phyloP scores from a whole-genome alignment of 2,329 filamentous ascomycete genomes.

The Botryotinia convoluta region DNA sequence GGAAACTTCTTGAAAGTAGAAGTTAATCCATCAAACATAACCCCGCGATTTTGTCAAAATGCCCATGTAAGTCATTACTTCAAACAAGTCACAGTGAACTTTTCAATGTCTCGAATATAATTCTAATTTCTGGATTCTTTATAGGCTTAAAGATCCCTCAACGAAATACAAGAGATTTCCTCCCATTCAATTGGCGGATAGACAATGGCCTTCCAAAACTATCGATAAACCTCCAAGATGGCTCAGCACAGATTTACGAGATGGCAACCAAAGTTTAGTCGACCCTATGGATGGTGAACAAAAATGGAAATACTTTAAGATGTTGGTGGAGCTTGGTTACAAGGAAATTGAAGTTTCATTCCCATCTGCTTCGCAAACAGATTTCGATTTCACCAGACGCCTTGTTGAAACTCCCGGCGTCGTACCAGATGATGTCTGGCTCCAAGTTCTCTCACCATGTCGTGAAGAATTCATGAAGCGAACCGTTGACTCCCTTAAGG shows the following conservation, averaged over 20 bases:
- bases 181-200: conserved; percentile 54
- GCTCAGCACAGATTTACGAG: conserved; percentile 84
- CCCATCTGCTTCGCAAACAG: conserved; percentile 89
- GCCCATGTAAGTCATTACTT: conserved; percentile 27
- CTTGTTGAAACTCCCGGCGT: conserved; percentile 81
- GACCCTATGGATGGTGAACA: conserved; percentile 96
- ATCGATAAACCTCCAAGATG: conserved; percentile 86
- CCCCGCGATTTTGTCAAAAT: conserved; percentile 22
- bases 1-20: not conserved
- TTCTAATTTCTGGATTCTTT: not conserved
- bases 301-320: conserved; percentile 93
- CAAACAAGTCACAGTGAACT: not conserved
- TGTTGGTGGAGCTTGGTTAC: conserved; percentile 88
- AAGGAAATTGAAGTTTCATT: conserved; percentile 98
- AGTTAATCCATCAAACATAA: not conserved
- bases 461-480: conserved; percentile 85
- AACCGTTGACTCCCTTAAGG: conserved; percentile 84
- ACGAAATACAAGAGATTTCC: conserved; percentile 73
- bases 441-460: conserved; percentile 91
- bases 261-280: conserved; percentile 90
- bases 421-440: conserved; percentile 83
- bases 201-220: conserved; percentile 43
- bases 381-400: conserved; percentile 90
- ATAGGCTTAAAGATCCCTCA: conserved; percentile 70
- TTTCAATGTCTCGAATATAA: not conserved